Evolutionary conservation across 176 grass and related monocot species (phyloP), one percentile per base, ranked within the genome.

Genomic region (Triticum urartu): DNA sequence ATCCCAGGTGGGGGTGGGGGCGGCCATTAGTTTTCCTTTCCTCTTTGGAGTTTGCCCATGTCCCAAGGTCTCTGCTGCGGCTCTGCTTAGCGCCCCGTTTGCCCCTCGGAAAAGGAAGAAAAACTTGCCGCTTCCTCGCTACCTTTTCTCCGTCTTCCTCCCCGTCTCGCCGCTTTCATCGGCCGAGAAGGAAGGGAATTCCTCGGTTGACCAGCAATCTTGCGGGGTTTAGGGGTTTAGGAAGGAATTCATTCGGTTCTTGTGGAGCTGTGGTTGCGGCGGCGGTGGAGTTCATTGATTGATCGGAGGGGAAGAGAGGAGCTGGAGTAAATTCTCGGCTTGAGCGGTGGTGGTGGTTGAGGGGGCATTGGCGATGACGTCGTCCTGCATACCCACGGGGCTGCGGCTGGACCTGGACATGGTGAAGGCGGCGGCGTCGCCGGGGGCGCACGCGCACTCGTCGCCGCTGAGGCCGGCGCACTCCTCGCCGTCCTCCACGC

Each of bases 341-440:
- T 64, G 68, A 73, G 81, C 0, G 54, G 58, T 70, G 50, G 50
- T 15, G 0, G 22, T 15, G 34, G 39, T 62, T 9, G 78, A 77
- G 76, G 79, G 71, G 67, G 38, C 61, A 86, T 33, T 54, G 81
- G 81, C 70, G 76, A 87, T 89, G 83, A 93, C 93, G 89, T 91
- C 97, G 11, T 94, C 94, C 4, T 99, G 94, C 75, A 91, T 96
- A 77, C 89, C 92, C 10, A 90, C 90, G 61, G 97, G 90, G 43
- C 87, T 79, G 64, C 79, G 90, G 72, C 91, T 92, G 84, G 94
- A 96, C 80, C 90, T 99, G 64, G 94, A 99, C 66, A 94, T 99
- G 82, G 90, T 96, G 58, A 98, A 98, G 81, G 76, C 91, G 7
- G 79, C 92, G 48, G 56, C 88, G 80, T 67, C 88, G 17, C 90